Evolutionary conservation across 1,139 yeast species (phyloP), one percentile per base, ranked within the genome.

Genomic region (Barnettozyma hawaiiensis): DNA sequence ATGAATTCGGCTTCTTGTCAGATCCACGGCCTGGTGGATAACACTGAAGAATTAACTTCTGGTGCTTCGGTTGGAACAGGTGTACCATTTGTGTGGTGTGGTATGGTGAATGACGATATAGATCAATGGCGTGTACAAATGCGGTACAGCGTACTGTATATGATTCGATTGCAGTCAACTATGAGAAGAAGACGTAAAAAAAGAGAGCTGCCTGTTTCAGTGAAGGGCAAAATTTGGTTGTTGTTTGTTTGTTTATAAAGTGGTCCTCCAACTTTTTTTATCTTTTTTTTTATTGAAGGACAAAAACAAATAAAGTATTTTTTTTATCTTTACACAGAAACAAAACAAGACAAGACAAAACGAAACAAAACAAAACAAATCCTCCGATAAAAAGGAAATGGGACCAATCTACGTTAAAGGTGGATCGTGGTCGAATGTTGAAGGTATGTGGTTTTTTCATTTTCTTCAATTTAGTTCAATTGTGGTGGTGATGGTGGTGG

Each of bases 391-490:
- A n/a, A n/a, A 11, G 19, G 16, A 24, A n/a, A 72, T 72, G 67
- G 69, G 72, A n/a, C 89, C 90, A 3, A 68, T 81, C 2, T 85
- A 85, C 59, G 85, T 85, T 40, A 85, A 82, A 59, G 96, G 95
- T 35, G 96, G 95, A 32, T 81, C 78, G 2, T 90, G 97, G 97
- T 81, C 95, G 3, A 82, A 85, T 58, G 79, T 85, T 8, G 97
- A 90, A 47, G 59, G 55, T 46, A 44, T 35, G 50, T 43, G n/a
- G n/a, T 20, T 14, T 5, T 14, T 12, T n/a, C 16, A 3, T 11
- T 26, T 12, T n/a, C 19, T 11, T 10, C n/a, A n/a, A n/a, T n/a
- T n/a, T n/a, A n/a, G n/a, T n/a, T n/a, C n/a, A n/a, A n/a, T n/a
- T n/a, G n/a, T n/a, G n/a, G n/a, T n/a, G n/a, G n/a, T n/a, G n/a